Evolutionary conservation across 2,329 filamentous ascomycete species (phyloP).

Genomic region (Venturia oleaginea): DNA sequence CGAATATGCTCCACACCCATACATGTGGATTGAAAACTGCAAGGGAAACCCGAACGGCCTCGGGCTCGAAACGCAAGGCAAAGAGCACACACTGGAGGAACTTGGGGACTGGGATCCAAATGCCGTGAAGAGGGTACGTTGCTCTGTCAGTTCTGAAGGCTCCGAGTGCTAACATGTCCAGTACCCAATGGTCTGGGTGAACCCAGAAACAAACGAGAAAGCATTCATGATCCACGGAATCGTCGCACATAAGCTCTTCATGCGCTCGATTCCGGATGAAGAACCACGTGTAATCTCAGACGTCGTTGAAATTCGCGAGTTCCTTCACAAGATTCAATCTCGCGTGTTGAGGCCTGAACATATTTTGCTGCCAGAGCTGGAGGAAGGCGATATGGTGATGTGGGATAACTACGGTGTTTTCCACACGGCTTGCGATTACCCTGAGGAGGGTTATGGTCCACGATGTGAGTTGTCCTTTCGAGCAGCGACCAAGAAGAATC

Average conservation of each 20-base stretch:
- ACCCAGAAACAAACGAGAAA: conserved; percentile 33
- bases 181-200: conserved; percentile 41
- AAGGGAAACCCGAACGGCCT: conserved; percentile 34
- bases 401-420: conserved; percentile 33
- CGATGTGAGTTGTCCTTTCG: not conserved
- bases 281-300: conserved; percentile 30
- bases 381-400: conserved; percentile 38
- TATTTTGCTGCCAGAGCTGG: conserved; percentile 30
- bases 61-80: conserved; percentile 31
- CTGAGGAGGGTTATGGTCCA: conserved; percentile 18
- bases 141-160: not conserved
- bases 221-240: conserved; percentile 38
- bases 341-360: conserved; percentile 36
- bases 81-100: conserved; percentile 31
- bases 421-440: conserved; percentile 38
- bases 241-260: conserved; percentile 30
- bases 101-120: conserved; percentile 28
- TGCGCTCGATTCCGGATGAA: conserved; percentile 27
- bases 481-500: not conserved
- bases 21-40: conserved; percentile 34
- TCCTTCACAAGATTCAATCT: conserved; percentile 30
- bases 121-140: conserved; percentile 25
- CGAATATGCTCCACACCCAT: conserved; percentile 38
- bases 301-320: conserved; percentile 29
- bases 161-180: not conserved